These are phyloP conservation scores for Arachnomyces sp. DNA, from an alignment of 2,329 filamentous ascomycete genomes.

Conservation along the genomic window DNA sequence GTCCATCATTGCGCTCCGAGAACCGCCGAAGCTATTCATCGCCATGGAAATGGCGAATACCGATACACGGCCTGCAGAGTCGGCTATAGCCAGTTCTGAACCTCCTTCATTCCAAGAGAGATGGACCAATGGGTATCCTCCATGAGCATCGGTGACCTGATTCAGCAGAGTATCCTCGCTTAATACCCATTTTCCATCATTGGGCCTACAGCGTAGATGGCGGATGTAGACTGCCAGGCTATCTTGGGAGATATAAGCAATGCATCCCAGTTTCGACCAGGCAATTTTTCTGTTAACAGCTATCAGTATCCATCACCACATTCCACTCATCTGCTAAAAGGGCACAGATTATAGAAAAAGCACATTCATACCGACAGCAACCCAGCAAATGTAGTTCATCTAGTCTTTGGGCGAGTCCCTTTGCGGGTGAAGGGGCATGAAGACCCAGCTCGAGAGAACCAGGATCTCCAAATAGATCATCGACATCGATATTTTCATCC, in stretches of 20 bases:
- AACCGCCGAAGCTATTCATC: conserved; percentile 62
- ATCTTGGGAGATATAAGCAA: conserved; percentile 71
- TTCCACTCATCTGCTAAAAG: neutral
- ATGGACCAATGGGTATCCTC: conserved; percentile 65
- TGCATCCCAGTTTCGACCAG: conserved; percentile 82
- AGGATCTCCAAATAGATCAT: conserved; percentile 68
- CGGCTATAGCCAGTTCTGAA: conserved; percentile 75
- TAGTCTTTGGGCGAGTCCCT: conserved; percentile 63
- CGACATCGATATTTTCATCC: conserved; percentile 54
- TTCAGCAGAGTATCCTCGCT: conserved; percentile 61
- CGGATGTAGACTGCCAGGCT: conserved; percentile 64
- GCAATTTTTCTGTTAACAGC: conserved; percentile 61
- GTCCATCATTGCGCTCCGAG: conserved; percentile 59
- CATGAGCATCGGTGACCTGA: conserved; percentile 54
- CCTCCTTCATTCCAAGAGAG: conserved; percentile 72
- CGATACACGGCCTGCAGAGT: conserved; percentile 68
- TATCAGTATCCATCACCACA: conserved; percentile 15
- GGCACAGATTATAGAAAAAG: neutral
- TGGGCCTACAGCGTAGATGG: conserved; percentile 61
- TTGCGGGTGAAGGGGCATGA: conserved; percentile 48
- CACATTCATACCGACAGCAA: conserved; percentile 65
- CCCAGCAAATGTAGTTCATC: conserved; percentile 69
- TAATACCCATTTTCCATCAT: conserved; percentile 67
- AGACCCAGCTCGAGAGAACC: conserved; percentile 49
- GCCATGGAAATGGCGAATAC: conserved; percentile 65